Evolutionary conservation across 1,139 yeast genomes (phyloP).

Genomic region (Saccharomyces hybrid): DNA sequence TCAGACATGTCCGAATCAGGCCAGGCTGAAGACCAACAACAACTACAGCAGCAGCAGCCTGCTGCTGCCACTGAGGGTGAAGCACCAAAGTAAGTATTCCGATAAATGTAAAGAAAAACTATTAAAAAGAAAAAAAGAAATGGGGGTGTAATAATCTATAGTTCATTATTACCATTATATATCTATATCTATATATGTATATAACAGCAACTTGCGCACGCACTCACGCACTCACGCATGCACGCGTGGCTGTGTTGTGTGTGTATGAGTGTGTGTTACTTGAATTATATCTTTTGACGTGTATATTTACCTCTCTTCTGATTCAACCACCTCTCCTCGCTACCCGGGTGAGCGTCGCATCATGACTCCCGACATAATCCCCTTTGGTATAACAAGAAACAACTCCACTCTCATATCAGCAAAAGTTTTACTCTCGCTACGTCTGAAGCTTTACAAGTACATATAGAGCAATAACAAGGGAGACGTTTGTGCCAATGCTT

Average conservation of each 20-base stretch:
- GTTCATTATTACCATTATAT: background rate
- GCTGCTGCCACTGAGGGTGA: slow-evolving; percentile 37
- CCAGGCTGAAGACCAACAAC: slow-evolving; percentile 39
- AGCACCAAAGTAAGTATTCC: slow-evolving; percentile 19
- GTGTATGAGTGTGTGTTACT: background rate
- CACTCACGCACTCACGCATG: background rate
- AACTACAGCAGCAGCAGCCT: slow-evolving; percentile 22
- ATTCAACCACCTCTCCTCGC: background rate
- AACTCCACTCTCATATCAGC: background rate
- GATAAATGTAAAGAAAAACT: background rate
- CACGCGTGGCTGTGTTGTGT: background rate
- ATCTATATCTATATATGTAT: background rate
- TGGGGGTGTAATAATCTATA: slow-evolving; percentile 1
- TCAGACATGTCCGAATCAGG: slow-evolving; percentile 88
- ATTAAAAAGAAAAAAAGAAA: slow-evolving; percentile 1
- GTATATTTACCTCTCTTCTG: background rate
- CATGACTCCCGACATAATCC: background rate
- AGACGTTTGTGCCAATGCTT: background rate
- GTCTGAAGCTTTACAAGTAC: background rate
- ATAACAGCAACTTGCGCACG: background rate
- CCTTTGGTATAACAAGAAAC: background rate
- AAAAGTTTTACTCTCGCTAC: background rate
- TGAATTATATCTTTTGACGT: background rate
- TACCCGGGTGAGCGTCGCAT: background rate
- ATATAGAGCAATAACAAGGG: background rate